Evolutionary conservation across 1,284 basidiomycete species (phyloP).

Genomic region (Entoloma clypeatum): DNA sequence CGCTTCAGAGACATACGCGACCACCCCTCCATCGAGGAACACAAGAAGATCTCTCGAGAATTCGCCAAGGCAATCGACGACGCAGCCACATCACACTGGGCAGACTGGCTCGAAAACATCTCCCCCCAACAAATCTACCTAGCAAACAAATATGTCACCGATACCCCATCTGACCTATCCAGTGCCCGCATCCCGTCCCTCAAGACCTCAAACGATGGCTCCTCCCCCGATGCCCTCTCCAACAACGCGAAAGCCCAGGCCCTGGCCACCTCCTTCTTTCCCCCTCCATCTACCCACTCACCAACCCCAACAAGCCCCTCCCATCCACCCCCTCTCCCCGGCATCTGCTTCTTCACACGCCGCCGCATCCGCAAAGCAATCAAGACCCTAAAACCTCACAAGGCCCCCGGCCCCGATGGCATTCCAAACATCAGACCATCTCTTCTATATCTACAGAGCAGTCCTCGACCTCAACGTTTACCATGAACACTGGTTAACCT

Average conservation of each 20-base stretch:
- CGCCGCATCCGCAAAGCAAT: background rate
- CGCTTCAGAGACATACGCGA: too few relatives aligned
- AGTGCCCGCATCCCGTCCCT: conserved; percentile 6
- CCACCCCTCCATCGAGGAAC: too few relatives aligned
- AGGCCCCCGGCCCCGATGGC: conserved; percentile 29
- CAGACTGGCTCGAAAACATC: conserved; percentile 10
- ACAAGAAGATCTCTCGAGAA: background rate
- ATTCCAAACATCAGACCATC: conserved; percentile 29
- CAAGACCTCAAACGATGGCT: too few relatives aligned
- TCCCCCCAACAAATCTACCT: too few relatives aligned
- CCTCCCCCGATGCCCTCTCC: too few relatives aligned
- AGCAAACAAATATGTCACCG: conserved; percentile 4
- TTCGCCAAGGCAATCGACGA: background rate
- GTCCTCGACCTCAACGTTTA: conserved; percentile 20
- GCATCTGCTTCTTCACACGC: background rate
- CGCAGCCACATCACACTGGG: too few relatives aligned
- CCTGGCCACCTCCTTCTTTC: too few relatives aligned
- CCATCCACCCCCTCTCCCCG: background rate
- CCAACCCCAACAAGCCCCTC: too few relatives aligned
- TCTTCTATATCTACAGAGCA: conserved; percentile 25
- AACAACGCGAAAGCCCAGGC: conserved; percentile 5
- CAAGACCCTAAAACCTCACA: conserved; percentile 24
- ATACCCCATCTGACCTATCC: conserved; percentile 1
- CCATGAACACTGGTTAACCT: conserved; percentile 14
- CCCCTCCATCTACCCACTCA: background rate